Conservation (phyloP, 495 filamentous ascomycete genomes). For the Paragyromitra xinjiangensis region DNA sequence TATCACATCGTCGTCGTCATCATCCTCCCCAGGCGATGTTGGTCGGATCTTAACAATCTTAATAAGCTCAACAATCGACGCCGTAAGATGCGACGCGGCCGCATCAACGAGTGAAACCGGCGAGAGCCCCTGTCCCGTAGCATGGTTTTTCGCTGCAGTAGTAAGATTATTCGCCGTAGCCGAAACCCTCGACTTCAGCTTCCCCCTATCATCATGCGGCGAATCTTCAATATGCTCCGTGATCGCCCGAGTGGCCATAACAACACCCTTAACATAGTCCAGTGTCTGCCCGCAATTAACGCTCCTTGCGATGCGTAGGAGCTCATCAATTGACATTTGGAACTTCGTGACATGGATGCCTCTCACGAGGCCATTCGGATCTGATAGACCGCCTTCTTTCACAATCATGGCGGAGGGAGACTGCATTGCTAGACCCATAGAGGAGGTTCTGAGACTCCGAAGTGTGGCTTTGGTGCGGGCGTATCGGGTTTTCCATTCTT, state of each 20-base stretch:
- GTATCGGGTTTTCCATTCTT: slow-evolving; percentile 89
- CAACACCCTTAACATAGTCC: slow-evolving; percentile 80
- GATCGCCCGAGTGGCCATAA: slow-evolving; percentile 80
- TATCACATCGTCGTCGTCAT: slow-evolving; percentile 70
- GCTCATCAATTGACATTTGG: slow-evolving; percentile 92
- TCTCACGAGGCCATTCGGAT: slow-evolving; percentile 78
- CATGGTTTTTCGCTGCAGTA: slow-evolving; percentile 91
- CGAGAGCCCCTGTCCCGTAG: slow-evolving; percentile 79
- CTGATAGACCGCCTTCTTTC: slow-evolving; percentile 75
- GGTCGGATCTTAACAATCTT: slow-evolving; percentile 82
- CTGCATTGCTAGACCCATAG: slow-evolving; percentile 73
- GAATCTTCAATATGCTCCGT: slow-evolving; percentile 77
- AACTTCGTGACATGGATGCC: slow-evolving; percentile 94
- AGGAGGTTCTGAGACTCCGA: slow-evolving; percentile 79
- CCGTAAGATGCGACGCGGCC: slow-evolving; percentile 89
- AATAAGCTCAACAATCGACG: slow-evolving; percentile 84
- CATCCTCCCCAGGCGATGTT: slow-evolving; percentile 77
- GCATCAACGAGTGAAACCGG: slow-evolving; percentile 95
- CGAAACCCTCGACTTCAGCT: slow-evolving; percentile 80
- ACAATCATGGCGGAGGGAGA: slow-evolving; percentile 69
- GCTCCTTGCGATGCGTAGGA: slow-evolving; percentile 77
- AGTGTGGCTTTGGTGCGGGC: slow-evolving; percentile 86
- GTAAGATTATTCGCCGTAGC: slow-evolving; percentile 95
- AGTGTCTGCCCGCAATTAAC: slow-evolving; percentile 77
- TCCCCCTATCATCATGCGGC: slow-evolving; percentile 63